Evolutionary conservation across 2,329 filamentous ascomycete genomes (phyloP).

Genomic region (Penicillium paneum): DNA sequence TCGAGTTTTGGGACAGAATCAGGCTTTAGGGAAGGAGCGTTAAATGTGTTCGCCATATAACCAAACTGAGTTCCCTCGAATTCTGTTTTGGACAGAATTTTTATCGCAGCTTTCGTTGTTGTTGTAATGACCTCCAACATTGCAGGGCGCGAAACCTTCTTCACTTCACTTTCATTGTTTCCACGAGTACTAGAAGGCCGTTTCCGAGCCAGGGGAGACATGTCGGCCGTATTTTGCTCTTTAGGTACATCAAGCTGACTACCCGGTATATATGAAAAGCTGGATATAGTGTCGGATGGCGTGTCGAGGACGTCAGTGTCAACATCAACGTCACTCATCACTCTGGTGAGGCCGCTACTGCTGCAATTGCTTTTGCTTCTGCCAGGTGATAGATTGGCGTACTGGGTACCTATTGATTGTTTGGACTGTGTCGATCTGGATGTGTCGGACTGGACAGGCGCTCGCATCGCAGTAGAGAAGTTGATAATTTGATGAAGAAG

Average conservation of each 20-base stretch:
- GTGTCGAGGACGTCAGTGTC: neutral
- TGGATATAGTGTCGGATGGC: neutral
- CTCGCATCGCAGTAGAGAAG: neutral
- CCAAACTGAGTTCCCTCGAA: neutral
- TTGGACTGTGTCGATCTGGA: neutral
- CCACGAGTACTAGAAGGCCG: too few relatives aligned
- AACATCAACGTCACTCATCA: neutral
- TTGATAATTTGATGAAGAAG: neutral
- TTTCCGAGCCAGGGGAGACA: neutral
- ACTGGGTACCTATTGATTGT: neutral
- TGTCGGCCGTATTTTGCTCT: neutral
- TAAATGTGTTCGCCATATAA: neutral
- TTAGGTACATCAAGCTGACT: neutral
- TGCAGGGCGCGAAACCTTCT: fast-evolving
- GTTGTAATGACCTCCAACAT: neutral
- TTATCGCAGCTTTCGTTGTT: neutral
- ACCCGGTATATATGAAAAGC: neutral
- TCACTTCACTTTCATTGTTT: too few relatives aligned
- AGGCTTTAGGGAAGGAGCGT: too few relatives aligned
- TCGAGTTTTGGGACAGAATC: too few relatives aligned
- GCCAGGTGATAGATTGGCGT: neutral
- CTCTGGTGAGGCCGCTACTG: neutral
- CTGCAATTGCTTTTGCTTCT: neutral
- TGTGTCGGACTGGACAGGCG: neutral
- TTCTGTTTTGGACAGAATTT: neutral